Evolutionary conservation across 1,139 yeast genomes (phyloP), one percentile per base, ranked within the genome.

Genomic region (Saccharomyces hybrid): DNA sequence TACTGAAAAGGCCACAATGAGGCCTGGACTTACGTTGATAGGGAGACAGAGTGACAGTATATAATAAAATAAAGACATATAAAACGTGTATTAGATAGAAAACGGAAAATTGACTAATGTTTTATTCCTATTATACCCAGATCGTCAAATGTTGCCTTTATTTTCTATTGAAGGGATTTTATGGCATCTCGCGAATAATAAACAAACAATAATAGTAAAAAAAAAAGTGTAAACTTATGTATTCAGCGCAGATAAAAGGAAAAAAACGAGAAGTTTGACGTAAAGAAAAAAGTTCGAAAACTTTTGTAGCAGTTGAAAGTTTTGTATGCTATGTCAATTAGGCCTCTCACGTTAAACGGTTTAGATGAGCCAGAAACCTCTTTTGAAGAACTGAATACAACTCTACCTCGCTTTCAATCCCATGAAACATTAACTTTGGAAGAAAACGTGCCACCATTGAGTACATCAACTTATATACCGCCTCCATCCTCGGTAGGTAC

Each of bases 41-140:
- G 97, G 97, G 6, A 77, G 96, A 56, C 91, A 86, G 68, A 82
- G 85, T 60, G 90, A 84, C 61, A 74, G 78, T 58, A 73, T 79
- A 48, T 80, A 69, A 51, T 23, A 20, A 30, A 28, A 20, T 9
- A 52, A 23, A 13, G 11, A 4, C n/a, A 49, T n/a, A 8, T 16
- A 38, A 5, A 13, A 16, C 9, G 16, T 25, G 20, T 13, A 5
- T 8, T 38, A 11, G 5, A 16, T 9, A 16, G 23, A 38, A 9
- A 16, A 38, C 6, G 23, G 6, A 20, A 16, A 38, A 13, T 30
- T 5, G 20, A 20, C 25, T 16, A 1, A 25, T 20, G 25, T 38
- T 16, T 38, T 42, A 25, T 27, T 27, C 30, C 23, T 28, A 8
- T 46, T 11, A 8, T 23, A 6, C 8, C 41, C n/a, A 11, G 5